Percentiles rank a stretch among this genome's conserved stretches.
Evolutionary conservation across 352 stramenopile species (phyloP).

Genomic region (Aphanomyces astaci): DNA sequence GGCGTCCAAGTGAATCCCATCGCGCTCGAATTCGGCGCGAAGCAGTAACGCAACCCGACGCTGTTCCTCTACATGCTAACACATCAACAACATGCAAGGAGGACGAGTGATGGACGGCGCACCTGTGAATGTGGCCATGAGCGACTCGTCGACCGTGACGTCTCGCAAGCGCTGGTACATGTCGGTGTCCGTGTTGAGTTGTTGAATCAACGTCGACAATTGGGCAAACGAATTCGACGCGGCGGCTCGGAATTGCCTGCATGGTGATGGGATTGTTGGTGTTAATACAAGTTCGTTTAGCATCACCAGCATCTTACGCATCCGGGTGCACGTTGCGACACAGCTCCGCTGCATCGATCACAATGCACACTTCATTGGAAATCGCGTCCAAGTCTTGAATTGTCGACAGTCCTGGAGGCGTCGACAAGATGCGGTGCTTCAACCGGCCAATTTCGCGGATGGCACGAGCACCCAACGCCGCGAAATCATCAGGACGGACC

Average conservation of each 20-base stretch:
- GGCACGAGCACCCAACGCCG: not conserved
- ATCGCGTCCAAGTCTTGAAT: conserved; percentile 88
- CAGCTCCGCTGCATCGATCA: conserved; percentile 94
- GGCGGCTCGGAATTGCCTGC: conserved; percentile 62
- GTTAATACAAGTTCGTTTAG: not conserved
- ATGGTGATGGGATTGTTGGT: not conserved
- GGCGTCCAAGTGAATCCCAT: conserved; percentile 90
- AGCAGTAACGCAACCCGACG: conserved; percentile 83
- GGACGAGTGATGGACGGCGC: not conserved
- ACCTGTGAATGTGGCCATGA: conserved; percentile 52
- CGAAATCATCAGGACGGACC: conserved; percentile 10
- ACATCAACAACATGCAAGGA: too few relatives aligned
- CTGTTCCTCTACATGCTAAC: conserved; percentile 86
- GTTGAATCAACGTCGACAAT: conserved; percentile 92
- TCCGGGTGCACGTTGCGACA: conserved; percentile 90
- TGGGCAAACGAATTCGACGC: conserved; percentile 85
- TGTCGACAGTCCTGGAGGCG: conserved; percentile 51
- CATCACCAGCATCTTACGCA: conserved; percentile 51
- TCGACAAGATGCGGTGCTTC: conserved; percentile 37
- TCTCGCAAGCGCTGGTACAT: conserved; percentile 82
- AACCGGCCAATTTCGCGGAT: not conserved
- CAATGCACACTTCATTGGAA: conserved; percentile 91
- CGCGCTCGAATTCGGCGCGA: conserved; percentile 90
- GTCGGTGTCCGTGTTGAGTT: conserved; percentile 87
- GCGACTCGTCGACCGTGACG: conserved; percentile 48